A percentile compares a stretch with the other conserved stretches of the same genome.
phyloP scores from a whole-genome alignment of 139 green algal species.

The Spirogloea muscicola region DNA sequence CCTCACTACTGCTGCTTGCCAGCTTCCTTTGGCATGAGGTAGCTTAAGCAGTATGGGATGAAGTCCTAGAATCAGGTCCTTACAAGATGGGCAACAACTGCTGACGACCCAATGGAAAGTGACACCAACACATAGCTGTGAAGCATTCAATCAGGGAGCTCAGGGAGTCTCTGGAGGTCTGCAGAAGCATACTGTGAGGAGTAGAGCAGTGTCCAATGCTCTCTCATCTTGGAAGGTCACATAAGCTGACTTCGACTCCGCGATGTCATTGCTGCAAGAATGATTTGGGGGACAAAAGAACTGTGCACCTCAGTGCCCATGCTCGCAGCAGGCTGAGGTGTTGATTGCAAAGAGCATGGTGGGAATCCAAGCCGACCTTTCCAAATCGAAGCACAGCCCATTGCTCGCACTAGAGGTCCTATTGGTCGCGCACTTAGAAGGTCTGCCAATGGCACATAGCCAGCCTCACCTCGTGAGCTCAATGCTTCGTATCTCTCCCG shows the following conservation, averaged over 20 bases:
- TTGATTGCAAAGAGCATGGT: too few relatives aligned
- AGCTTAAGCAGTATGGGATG: neutral
- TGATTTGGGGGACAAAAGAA: too few relatives aligned
- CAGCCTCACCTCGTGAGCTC: too few relatives aligned
- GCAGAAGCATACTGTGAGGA: conserved; percentile 1
- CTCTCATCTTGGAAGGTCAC: conserved; percentile 17
- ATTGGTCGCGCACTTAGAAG: too few relatives aligned
- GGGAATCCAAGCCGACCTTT: too few relatives aligned
- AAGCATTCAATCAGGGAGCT: neutral
- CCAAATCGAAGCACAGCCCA: too few relatives aligned
- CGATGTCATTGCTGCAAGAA: too few relatives aligned
- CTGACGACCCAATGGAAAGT: neutral
- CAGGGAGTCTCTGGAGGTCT: neutral
- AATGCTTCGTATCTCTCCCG: conserved; percentile 34
- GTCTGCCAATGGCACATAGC: too few relatives aligned
- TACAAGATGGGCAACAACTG: neutral
- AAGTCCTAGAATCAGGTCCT: conserved; percentile 4
- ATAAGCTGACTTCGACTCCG: too few relatives aligned
- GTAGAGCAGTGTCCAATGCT: conserved; percentile 15
- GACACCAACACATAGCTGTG: neutral
- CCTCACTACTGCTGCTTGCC: neutral
- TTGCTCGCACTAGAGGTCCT: too few relatives aligned
- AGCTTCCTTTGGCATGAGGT: neutral
- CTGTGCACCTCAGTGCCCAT: too few relatives aligned
- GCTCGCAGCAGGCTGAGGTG: too few relatives aligned